These are phyloP conservation scores for Leccinum ponderosum DNA, from an alignment of 1,284 basidiomycete genomes.

Conservation along the genomic window DNA sequence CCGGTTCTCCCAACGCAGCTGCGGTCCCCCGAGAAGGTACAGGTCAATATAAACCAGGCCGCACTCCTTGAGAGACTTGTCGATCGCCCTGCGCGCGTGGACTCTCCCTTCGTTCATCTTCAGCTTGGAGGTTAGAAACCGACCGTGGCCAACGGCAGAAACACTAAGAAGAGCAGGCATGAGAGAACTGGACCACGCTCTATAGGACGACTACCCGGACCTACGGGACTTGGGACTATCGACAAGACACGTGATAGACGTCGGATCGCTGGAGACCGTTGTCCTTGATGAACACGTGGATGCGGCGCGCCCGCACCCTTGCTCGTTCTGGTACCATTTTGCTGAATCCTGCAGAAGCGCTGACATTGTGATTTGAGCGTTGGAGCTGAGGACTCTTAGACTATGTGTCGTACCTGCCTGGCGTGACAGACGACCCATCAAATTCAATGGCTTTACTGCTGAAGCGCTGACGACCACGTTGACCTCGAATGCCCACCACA, in stretches of 20 bases:
- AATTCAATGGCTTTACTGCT: not conserved
- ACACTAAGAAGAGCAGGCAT: no score
- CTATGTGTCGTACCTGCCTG: slow-evolving; percentile 10
- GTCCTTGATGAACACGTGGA: slow-evolving; percentile 54
- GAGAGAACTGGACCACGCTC: no score
- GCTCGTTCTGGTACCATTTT: slow-evolving; percentile 64
- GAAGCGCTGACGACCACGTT: not conserved
- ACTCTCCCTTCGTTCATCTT: slow-evolving; percentile 54
- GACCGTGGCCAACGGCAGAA: no score
- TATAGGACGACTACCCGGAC: no score
- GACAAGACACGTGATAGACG: no score
- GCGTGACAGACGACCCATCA: not conserved
- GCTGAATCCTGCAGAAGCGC: slow-evolving; percentile 5
- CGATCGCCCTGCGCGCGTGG: slow-evolving; percentile 49
- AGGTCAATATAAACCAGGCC: slow-evolving; percentile 15
- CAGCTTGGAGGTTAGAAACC: slow-evolving; percentile 51
- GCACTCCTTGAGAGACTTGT: slow-evolving; percentile 53
- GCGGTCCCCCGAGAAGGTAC: slow-evolving; percentile 31
- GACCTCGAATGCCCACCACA: slow-evolving; percentile 12
- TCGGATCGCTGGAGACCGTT: slow-evolving; percentile 37
- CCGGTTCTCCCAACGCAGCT: slow-evolving; percentile 38
- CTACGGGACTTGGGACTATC: no score
- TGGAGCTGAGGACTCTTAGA: not conserved
- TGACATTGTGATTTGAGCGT: not conserved
- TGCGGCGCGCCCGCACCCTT: slow-evolving; percentile 56